A percentile compares a stretch with the other conserved stretches of the same genome.
Evolutionary conservation across 441 rosid species (phyloP).

Genomic region (Cnidoscolus chayamansa): DNA sequence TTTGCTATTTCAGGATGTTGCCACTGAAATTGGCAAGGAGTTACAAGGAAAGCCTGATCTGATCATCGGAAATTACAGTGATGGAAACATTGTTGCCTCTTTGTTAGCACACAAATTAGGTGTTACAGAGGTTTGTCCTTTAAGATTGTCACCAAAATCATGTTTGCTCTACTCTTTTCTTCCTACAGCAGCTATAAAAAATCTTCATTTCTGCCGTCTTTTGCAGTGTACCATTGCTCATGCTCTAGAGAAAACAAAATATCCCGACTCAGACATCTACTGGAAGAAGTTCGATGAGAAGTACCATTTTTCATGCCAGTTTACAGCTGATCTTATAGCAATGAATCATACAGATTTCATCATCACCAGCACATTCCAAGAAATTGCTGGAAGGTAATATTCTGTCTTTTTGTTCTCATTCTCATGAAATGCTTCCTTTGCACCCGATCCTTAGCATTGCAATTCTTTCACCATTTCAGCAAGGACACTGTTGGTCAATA

Average conservation of each 20-base stretch:
- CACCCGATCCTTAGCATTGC: neutral
- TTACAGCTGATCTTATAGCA: slow-evolving; percentile 88
- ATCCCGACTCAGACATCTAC: slow-evolving; percentile 90
- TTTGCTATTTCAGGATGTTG: slow-evolving; percentile 65
- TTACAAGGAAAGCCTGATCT: slow-evolving; percentile 94
- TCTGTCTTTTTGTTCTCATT: neutral
- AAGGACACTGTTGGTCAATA: slow-evolving; percentile 95
- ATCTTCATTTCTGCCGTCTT: neutral
- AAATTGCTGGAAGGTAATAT: slow-evolving; percentile 89
- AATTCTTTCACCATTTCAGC: slow-evolving; percentile 39
- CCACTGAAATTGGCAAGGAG: slow-evolving; percentile 74
- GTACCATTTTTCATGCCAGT: slow-evolving; percentile 94
- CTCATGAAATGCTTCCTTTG: neutral
- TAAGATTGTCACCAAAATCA: neutral
- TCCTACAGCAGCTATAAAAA: neutral
- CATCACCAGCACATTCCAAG: slow-evolving; percentile 96
- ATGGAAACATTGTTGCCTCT: slow-evolving; percentile 93
- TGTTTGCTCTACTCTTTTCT: neutral
- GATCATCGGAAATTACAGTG: slow-evolving; percentile 94
- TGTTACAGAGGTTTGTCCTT: slow-evolving; percentile 70
- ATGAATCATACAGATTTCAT: slow-evolving; percentile 97
- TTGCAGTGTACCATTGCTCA: slow-evolving; percentile 92
- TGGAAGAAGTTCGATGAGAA: slow-evolving; percentile 92
- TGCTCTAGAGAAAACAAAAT: slow-evolving; percentile 91
- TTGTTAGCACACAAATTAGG: slow-evolving; percentile 84